Percentiles rank a stretch among this genome's conserved stretches.
These are phyloP conservation scores for Ogataea glucozyma DNA, from an alignment of 805 yeast species.

Conservation along the genomic window DNA sequence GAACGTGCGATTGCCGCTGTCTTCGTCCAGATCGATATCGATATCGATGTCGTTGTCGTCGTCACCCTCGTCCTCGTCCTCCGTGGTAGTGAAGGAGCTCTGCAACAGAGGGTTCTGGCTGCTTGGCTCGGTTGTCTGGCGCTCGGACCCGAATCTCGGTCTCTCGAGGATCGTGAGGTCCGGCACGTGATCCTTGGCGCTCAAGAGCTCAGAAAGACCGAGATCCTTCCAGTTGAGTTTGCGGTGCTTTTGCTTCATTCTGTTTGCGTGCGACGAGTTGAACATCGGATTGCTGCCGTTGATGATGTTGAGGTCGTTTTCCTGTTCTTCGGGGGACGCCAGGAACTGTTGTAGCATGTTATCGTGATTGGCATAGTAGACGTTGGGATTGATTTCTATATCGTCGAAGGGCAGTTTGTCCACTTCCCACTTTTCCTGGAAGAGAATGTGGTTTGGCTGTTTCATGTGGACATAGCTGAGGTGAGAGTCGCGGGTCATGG, in stretches of 20 bases:
- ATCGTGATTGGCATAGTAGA: conserved; percentile 18
- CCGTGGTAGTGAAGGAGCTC: conserved; percentile 10
- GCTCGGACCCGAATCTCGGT: conserved; percentile 17
- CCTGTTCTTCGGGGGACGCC: conserved; percentile 30
- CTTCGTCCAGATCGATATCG: background rate
- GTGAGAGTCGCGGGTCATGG: conserved; percentile 33
- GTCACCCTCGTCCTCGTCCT: conserved; percentile 2
- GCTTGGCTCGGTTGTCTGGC: background rate
- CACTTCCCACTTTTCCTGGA: conserved; percentile 35
- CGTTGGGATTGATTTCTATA: conserved; percentile 29
- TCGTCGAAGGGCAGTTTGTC: conserved; percentile 36
- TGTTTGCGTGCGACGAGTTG: conserved; percentile 30
- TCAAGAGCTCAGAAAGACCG: conserved; percentile 26
- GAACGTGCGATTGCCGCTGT: background rate
- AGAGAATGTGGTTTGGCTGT: conserved; percentile 32
- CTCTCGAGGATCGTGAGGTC: conserved; percentile 30
- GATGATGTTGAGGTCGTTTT: conserved; percentile 26
- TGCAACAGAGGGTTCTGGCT: background rate
- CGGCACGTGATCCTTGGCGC: conserved; percentile 17
- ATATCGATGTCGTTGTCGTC: conserved; percentile 1
- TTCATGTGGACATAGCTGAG: conserved; percentile 33
- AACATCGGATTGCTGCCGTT: conserved; percentile 30
- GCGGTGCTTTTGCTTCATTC: conserved; percentile 29
- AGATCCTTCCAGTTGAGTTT: conserved; percentile 36
- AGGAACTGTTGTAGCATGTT: conserved; percentile 33